Percentiles rank a stretch among this genome's conserved stretches.
These are phyloP conservation scores for Yamadazyma buinensis DNA, from an alignment of 1,139 yeast genomes.

Conservation along the genomic window DNA sequence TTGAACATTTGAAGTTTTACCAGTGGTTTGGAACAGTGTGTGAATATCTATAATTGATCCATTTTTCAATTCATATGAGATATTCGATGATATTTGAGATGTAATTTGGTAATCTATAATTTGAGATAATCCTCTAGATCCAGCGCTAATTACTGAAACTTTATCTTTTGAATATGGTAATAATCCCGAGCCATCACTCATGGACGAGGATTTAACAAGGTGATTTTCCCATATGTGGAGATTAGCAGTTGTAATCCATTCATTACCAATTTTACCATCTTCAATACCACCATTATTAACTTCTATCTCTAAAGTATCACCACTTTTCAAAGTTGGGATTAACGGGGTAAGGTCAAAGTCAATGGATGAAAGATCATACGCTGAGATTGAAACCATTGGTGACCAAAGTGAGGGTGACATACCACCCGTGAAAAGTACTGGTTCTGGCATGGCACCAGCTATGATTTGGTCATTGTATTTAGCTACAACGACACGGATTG, in stretches of 20 bases:
- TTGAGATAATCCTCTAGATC: slow-evolving; percentile 25
- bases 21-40: slow-evolving; percentile 21
- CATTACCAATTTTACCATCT: slow-evolving; percentile 41
- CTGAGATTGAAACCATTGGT: slow-evolving; percentile 68
- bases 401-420: slow-evolving; percentile 75
- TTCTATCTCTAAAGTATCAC: slow-evolving; percentile 32
- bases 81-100: slow-evolving; percentile 15
- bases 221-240: slow-evolving; percentile 58
- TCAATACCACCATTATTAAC: slow-evolving; percentile 50
- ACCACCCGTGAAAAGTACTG: slow-evolving; percentile 74
- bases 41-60: slow-evolving; percentile 28
- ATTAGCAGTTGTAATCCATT: slow-evolving; percentile 73
- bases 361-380: slow-evolving; percentile 67
- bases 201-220: slow-evolving; percentile 33
- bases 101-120: slow-evolving; percentile 24
- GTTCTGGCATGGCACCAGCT: slow-evolving; percentile 52
- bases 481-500: slow-evolving; percentile 53
- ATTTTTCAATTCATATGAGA: slow-evolving; percentile 31
- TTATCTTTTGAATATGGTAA: slow-evolving; percentile 17
- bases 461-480: slow-evolving; percentile 48
- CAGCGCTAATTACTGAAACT: slow-evolving; percentile 15
- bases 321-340: slow-evolving; percentile 57
- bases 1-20: slow-evolving; percentile 28
- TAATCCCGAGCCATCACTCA: slow-evolving; percentile 23
- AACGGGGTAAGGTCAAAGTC: slow-evolving; percentile 66